A percentile compares a stretch with the other conserved stretches of the same genome.
Evolutionary conservation across 805 yeast genomes (phyloP).

Genomic region (Kluyveromyces lactis): DNA sequence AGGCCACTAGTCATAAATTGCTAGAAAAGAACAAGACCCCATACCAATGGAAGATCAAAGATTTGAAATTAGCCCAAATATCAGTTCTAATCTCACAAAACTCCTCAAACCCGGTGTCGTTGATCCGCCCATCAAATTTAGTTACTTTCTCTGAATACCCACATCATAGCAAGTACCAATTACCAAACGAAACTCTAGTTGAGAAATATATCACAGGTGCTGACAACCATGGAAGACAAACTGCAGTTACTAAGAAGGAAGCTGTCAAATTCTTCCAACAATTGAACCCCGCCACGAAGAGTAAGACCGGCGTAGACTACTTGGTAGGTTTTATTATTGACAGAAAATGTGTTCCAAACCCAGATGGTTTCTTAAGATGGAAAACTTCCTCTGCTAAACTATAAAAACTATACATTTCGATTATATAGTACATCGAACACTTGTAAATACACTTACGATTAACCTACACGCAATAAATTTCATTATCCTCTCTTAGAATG

Average conservation of each 20-base stretch:
- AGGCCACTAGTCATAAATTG: slow-evolving; percentile 56
- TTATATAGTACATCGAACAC: too few species aligned
- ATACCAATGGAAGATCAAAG: slow-evolving; percentile 39
- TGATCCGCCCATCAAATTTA: slow-evolving; percentile 23
- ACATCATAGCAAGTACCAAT: slow-evolving; percentile 43
- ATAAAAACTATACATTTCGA: neutral
- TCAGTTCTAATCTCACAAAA: slow-evolving; percentile 24
- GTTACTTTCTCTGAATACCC: slow-evolving; percentile 39
- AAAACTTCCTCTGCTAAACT: neutral
- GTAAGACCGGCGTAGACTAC: slow-evolving; percentile 19
- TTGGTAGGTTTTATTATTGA: slow-evolving; percentile 15
- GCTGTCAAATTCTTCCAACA: slow-evolving; percentile 51
- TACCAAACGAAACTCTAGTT: slow-evolving; percentile 67
- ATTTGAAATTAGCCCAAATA: slow-evolving; percentile 23
- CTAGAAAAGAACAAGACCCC: slow-evolving; percentile 51
- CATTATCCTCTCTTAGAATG: too few species aligned
- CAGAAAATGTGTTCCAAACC: slow-evolving; percentile 12
- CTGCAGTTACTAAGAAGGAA: slow-evolving; percentile 61
- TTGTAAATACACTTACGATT: too few species aligned
- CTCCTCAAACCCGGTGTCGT: slow-evolving; percentile 26
- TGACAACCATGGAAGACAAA: slow-evolving; percentile 55
- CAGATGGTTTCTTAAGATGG: slow-evolving; percentile 4
- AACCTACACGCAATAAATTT: too few species aligned
- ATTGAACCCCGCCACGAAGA: slow-evolving; percentile 16
- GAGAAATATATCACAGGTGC: slow-evolving; percentile 60